These are phyloP conservation scores for Royoungia palumana DNA, from an alignment of 768 basidiomycete species.

Conservation along the genomic window DNA sequence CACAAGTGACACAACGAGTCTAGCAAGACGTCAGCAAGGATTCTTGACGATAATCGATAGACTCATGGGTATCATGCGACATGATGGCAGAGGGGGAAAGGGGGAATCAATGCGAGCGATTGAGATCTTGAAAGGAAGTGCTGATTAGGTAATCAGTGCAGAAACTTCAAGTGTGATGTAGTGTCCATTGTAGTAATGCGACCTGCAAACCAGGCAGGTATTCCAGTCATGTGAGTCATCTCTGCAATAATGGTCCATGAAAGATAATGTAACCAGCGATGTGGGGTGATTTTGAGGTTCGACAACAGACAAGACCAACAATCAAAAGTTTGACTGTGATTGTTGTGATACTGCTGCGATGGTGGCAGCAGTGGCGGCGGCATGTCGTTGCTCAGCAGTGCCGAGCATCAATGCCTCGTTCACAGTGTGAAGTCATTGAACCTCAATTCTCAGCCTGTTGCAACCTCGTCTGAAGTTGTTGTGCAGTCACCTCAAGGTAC, in stretches of 20 bases:
- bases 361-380: slow-evolving; percentile 53
- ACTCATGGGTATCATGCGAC: too few relatives aligned
- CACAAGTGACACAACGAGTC: too few relatives aligned
- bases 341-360: slow-evolving; percentile 49
- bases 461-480: slow-evolving; percentile 70
- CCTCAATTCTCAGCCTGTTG: slow-evolving; percentile 78
- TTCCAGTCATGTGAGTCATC: slow-evolving; percentile 40
- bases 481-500: too few relatives aligned
- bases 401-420: slow-evolving; percentile 89
- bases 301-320: slow-evolving; percentile 22
- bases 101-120: too few relatives aligned
- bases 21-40: too few relatives aligned
- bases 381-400: slow-evolving; percentile 71
- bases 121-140: too few relatives aligned
- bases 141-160: too few relatives aligned
- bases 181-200: too few relatives aligned
- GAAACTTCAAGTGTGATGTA: too few relatives aligned
- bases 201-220: slow-evolving; percentile 58
- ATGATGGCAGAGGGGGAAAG: too few relatives aligned
- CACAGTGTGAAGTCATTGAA: slow-evolving; percentile 72
- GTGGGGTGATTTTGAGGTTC: slow-evolving; percentile 25
- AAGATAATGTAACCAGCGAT: slow-evolving; percentile 37
- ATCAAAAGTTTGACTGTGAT: too few relatives aligned
- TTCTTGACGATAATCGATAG: too few relatives aligned
- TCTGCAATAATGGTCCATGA: slow-evolving; percentile 36